Evolutionary conservation across 495 filamentous ascomycete genomes (phyloP), one percentile per base, ranked within the genome.

Genomic region (Penicillium silybi): DNA sequence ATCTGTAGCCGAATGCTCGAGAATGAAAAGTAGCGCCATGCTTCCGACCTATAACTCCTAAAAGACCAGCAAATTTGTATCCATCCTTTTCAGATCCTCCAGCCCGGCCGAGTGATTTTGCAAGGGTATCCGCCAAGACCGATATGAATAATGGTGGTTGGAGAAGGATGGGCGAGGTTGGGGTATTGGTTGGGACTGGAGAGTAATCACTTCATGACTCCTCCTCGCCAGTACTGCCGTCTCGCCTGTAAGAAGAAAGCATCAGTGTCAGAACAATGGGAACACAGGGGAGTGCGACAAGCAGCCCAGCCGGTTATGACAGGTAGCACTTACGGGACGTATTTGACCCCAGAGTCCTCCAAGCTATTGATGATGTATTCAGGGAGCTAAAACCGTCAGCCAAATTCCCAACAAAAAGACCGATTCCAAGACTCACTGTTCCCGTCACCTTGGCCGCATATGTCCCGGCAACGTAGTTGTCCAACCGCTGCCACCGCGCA

Each of bases 391-490:
- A 39, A 16, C n/a, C 13, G 20, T 37, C 44, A 38, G 16, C 13
- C 26, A 11, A 44, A 51, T 50, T 47, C 38, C 56, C 0, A 20
- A n/a, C 10, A 11, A 22, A 6, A 15, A 15, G 8, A 15, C 7
- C n/a, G 15, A 20, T 1, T 23, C 11, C 15, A 9, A 32, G 41
- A 50, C 83, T 73, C 57, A 86, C 80, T 58, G 78, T 73, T 49
- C 92, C 92, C 10, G 84, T 85, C 17, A 98, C 93, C 70, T 97
- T 96, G 43, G 90, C 85, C 19, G 93, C 93, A 74, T 98, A 98
- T 41, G 89, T 84, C 27, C 93, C 93, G 25, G 81, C 79, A 44
- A 90, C 85, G 70, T 90, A 96, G 23, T 79, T 82, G 69, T 96
- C 87, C 46, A 97, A 67, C n/a, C 93, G 79, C 72, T 97, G 90